A percentile compares a stretch with the other conserved stretches of the same genome.
Evolutionary conservation across 2,329 filamentous ascomycete species (phyloP).

Genomic region (Pseudocercospora vitis): DNA sequence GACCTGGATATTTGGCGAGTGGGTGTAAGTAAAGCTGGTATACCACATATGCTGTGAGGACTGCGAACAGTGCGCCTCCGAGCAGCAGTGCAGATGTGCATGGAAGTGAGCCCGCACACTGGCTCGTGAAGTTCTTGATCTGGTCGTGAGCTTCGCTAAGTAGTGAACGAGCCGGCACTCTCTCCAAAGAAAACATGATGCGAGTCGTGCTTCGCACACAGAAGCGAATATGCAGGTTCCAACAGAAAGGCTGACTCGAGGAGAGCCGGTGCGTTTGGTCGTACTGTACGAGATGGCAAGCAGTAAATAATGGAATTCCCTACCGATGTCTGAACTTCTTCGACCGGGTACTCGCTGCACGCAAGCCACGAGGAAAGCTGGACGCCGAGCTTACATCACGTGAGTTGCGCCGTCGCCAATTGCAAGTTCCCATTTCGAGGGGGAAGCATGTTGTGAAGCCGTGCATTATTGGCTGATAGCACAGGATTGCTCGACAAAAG

Average conservation of each 20-base stretch:
- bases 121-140: background rate
- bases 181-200: constrained; percentile 2
- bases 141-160: constrained; percentile 6
- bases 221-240: background rate
- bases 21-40: constrained; percentile 40
- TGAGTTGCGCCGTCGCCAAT: background rate
- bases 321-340: background rate
- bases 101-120: constrained; percentile 16
- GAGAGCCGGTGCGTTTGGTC: constrained; percentile 3
- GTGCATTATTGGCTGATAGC: constrained; percentile 2
- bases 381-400: constrained; percentile 1
- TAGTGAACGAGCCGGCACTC: constrained; percentile 1
- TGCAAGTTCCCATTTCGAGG: background rate
- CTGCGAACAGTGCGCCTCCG: constrained; percentile 12
- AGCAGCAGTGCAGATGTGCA: constrained; percentile 15
- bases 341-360: background rate
- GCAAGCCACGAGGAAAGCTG: background rate
- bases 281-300: background rate
- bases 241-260: background rate
- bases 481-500: constrained; percentile 6
- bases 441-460: background rate
- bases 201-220: background rate
- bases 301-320: background rate
- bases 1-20: constrained; percentile 41
- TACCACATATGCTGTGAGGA: constrained; percentile 21